These are phyloP conservation scores for Saccharomycopsis microspora DNA, from an alignment of 805 yeast genomes.

Conservation along the genomic window DNA sequence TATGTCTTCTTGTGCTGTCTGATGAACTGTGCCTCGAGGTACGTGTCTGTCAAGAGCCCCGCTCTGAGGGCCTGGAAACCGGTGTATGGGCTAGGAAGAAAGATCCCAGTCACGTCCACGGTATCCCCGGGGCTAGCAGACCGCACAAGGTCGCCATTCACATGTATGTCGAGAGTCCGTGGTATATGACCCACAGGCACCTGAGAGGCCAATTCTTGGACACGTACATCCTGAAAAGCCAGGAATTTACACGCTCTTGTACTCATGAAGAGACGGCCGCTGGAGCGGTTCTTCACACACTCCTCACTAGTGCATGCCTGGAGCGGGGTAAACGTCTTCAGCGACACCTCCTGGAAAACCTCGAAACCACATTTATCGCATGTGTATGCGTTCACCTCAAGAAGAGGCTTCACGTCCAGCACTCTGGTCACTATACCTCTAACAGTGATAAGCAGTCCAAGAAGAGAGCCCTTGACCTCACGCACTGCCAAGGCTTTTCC, in stretches of 20 bases:
- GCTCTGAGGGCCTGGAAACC: constrained; percentile 90
- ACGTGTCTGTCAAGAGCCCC: constrained; percentile 89
- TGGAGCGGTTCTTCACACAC: constrained; percentile 67
- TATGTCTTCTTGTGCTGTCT: constrained; percentile 85
- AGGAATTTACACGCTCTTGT: constrained; percentile 94
- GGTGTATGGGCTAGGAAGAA: constrained; percentile 89
- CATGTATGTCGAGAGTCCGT: constrained; percentile 70
- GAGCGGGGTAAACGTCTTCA: constrained; percentile 79
- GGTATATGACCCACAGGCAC: constrained; percentile 99
- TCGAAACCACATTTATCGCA: constrained; percentile 97
- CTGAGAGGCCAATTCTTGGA: constrained; percentile 91
- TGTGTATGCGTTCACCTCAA: constrained; percentile 86
- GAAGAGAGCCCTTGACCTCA: constrained; percentile 69
- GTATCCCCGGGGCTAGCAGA: constrained; percentile 87
- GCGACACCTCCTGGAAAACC: constrained; percentile 86
- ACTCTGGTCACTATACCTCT: constrained; percentile 93
- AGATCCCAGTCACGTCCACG: constrained; percentile 87
- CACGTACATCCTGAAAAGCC: constrained; percentile 89
- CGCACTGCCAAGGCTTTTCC: constrained; percentile 73
- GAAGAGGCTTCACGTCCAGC: constrained; percentile 90
- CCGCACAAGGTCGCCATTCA: constrained; percentile 88
- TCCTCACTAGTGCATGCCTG: constrained; percentile 74
- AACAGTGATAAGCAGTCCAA: constrained; percentile 83
- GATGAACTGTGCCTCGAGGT: constrained; percentile 76
- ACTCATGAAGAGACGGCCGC: constrained; percentile 83